Conservation (phyloP, 306 rosid genomes). For the Hippophae rhamnoides region DNA sequence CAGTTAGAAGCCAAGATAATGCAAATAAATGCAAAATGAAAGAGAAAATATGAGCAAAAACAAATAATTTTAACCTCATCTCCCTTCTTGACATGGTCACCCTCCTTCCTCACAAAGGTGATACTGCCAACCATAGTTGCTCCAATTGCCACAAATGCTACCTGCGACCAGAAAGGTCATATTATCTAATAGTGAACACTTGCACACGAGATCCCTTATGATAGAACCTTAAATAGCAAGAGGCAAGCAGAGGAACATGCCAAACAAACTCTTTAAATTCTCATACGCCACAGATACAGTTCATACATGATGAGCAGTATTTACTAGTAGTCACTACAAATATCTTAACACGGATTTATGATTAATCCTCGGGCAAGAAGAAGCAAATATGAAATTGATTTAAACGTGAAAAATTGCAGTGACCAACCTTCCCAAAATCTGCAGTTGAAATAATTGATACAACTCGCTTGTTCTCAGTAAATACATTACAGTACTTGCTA, state of each 20-base stretch:
- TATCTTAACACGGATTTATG: background rate
- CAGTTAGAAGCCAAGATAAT: constrained; percentile 20
- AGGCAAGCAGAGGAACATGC: too few relatives aligned
- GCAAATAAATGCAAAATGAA: background rate
- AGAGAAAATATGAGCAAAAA: background rate
- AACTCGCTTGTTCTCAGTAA: constrained; percentile 91
- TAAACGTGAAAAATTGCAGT: constrained; percentile 18
- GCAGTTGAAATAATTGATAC: constrained; percentile 68
- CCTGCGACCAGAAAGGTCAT: constrained; percentile 35
- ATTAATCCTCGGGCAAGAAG: constrained; percentile 3
- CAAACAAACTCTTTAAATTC: background rate
- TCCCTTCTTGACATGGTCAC: constrained; percentile 80
- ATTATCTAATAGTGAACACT: too few relatives aligned
- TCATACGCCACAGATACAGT: background rate
- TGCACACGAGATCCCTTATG: too few relatives aligned
- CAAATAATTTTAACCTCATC: constrained; percentile 57
- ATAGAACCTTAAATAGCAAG: too few relatives aligned
- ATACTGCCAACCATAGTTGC: constrained; percentile 99
- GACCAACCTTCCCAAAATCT: constrained; percentile 78
- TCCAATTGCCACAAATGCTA: constrained; percentile 90
- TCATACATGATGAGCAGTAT: background rate
- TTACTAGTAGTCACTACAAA: background rate
- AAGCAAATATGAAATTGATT: constrained; percentile 6
- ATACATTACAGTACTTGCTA: constrained; percentile 94
- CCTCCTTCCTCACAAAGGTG: constrained; percentile 58